A percentile compares a stretch with the other conserved stretches of the same genome.
These are phyloP conservation scores for Lanzia echinophila DNA, from an alignment of 2,329 filamentous ascomycete genomes.

Conservation along the genomic window DNA sequence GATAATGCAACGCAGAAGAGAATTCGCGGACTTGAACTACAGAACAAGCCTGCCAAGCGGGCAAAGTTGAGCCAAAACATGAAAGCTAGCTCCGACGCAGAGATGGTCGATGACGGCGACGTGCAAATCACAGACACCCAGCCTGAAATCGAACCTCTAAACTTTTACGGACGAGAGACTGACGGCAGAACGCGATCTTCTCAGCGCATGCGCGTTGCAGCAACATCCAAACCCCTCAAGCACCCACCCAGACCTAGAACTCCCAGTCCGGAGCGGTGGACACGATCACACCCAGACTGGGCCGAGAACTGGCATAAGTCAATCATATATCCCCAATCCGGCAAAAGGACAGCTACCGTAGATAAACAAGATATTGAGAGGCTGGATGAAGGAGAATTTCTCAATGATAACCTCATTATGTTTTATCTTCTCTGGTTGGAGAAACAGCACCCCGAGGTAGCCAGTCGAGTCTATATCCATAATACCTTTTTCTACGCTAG, in stretches of 20 bases:
- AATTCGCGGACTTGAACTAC: neutral
- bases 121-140: neutral
- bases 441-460: slow-evolving; percentile 45
- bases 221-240: neutral
- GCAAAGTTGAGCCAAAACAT: neutral
- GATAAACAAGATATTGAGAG: slow-evolving; percentile 66
- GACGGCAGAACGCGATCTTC: slow-evolving; percentile 11
- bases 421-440: slow-evolving; percentile 80
- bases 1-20: too few relatives aligned
- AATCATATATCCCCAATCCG: slow-evolving; percentile 53
- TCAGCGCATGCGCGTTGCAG: slow-evolving; percentile 10
- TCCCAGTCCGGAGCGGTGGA: slow-evolving; percentile 40
- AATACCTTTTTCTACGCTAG: slow-evolving; percentile 88
- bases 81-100: neutral
- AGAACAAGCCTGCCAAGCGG: neutral
- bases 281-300: slow-evolving; percentile 45
- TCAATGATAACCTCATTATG: slow-evolving; percentile 88
- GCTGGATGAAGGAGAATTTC: slow-evolving; percentile 74
- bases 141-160: neutral
- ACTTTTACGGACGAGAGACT: slow-evolving; percentile 5
- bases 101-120: neutral
- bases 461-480: slow-evolving; percentile 73
- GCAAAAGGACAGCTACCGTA: slow-evolving; percentile 57
- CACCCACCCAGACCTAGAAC: slow-evolving; percentile 1
- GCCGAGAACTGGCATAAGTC: slow-evolving; percentile 46